A percentile compares a stretch with the other conserved stretches of the same genome.
Conservation (phyloP, 2,329 filamentous ascomycete species). For the Cladorrhinum sp. region DNA sequence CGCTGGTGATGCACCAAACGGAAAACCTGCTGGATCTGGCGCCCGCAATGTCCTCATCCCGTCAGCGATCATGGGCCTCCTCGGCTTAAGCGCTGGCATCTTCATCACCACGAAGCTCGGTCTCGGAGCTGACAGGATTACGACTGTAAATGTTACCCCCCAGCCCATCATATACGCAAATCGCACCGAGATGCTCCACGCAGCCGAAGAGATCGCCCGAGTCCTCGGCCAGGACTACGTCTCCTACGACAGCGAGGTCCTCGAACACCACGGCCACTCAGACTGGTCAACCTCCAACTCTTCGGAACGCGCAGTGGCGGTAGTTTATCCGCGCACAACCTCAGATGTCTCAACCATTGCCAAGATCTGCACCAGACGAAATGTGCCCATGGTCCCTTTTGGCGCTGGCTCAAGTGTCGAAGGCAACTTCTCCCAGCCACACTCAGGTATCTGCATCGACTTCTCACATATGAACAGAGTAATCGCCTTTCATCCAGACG, state of each 20-base stretch:
- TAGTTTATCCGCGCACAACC: constrained; percentile 63
- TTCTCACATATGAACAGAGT: constrained; percentile 66
- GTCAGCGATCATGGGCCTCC: not conserved
- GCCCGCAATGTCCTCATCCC: not conserved
- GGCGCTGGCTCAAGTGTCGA: constrained; percentile 70
- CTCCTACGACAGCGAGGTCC: constrained; percentile 61
- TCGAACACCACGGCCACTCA: constrained; percentile 64
- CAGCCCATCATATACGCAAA: constrained; percentile 19
- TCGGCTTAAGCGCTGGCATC: constrained; percentile 14
- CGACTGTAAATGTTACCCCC: not conserved
- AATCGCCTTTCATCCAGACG: constrained; percentile 61
- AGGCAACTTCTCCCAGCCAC: constrained; percentile 66
- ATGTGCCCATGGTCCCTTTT: constrained; percentile 69
- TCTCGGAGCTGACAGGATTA: not conserved
- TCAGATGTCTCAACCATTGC: constrained; percentile 63
- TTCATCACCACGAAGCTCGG: not conserved
- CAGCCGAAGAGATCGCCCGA: constrained; percentile 52
- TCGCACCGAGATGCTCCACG: constrained; percentile 37
- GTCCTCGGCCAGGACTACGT: constrained; percentile 57
- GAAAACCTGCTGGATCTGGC: not conserved
- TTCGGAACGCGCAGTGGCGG: constrained; percentile 59
- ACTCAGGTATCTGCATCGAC: constrained; percentile 68
- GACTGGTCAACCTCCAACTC: constrained; percentile 70
- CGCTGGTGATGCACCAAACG: not conserved
- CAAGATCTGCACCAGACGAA: constrained; percentile 58